These are phyloP conservation scores for Danielia oregonensis DNA, from an alignment of 805 yeast genomes.

Conservation along the genomic window DNA sequence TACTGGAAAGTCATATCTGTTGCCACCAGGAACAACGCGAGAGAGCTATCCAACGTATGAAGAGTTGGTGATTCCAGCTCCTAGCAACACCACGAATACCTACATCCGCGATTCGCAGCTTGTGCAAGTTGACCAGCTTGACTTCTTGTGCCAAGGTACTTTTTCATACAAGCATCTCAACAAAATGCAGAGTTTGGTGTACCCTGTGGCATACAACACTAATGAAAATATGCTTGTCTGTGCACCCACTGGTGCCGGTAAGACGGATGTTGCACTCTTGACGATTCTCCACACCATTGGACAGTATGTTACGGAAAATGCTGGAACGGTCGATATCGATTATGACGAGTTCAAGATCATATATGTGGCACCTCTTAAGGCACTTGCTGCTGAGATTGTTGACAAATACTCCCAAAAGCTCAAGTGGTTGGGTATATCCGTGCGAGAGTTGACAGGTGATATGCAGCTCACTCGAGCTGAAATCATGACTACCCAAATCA, in stretches of 20 bases:
- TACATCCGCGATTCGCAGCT: constrained; percentile 45
- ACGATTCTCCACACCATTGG: constrained; percentile 57
- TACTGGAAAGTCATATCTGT: constrained; percentile 72
- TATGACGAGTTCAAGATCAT: constrained; percentile 86
- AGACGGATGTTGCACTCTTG: constrained; percentile 19
- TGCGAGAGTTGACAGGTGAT: constrained; percentile 89
- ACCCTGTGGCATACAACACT: constrained; percentile 86
- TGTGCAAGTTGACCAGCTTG: constrained; percentile 60
- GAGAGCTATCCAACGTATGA: constrained; percentile 62
- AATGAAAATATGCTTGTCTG: constrained; percentile 74
- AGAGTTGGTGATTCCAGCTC: constrained; percentile 79
- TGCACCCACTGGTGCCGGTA: constrained; percentile 22
- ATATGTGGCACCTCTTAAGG: constrained; percentile 91
- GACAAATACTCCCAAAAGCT: constrained; percentile 78
- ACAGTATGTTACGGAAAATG: constrained; percentile 55
- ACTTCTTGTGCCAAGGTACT: constrained; percentile 76
- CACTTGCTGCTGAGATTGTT: constrained; percentile 94
- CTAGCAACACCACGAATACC: constrained; percentile 45
- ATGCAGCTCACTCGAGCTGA: constrained; percentile 86
- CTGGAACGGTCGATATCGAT: constrained; percentile 58
- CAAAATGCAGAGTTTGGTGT: constrained; percentile 86
- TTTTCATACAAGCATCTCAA: constrained; percentile 79
- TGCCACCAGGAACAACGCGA: constrained; percentile 81
- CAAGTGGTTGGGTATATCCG: constrained; percentile 81
- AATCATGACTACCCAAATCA: constrained; percentile 75